A percentile compares a stretch with the other conserved stretches of the same genome.
These are phyloP conservation scores for Solanum hybrid DNA, from an alignment of 305 asterid genomes.

Conservation along the genomic window DNA sequence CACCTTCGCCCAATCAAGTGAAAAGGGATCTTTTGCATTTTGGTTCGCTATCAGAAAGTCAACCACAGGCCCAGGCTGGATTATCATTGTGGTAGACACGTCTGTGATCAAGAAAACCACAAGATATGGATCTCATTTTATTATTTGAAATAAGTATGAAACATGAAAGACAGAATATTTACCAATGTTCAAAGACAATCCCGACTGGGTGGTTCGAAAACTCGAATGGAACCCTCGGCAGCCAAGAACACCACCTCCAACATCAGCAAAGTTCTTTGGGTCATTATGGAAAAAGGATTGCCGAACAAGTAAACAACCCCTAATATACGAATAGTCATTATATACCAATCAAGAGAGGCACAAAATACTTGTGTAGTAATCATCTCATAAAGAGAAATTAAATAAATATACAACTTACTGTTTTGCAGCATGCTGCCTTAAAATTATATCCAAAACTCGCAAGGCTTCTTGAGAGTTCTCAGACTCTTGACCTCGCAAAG, in stretches of 20 bases:
- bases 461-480: slow-evolving; percentile 30
- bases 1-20: slow-evolving; percentile 54
- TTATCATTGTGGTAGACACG: slow-evolving; percentile 37
- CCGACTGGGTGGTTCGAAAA: slow-evolving; percentile 43
- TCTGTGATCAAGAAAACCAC: slow-evolving; percentile 9
- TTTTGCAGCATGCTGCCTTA: slow-evolving; percentile 41
- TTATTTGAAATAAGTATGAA: background rate
- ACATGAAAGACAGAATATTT: background rate
- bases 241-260: slow-evolving; percentile 54
- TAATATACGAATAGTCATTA: slow-evolving; percentile 5
- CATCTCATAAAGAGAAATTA: background rate
- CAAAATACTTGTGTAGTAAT: background rate
- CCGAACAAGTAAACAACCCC: slow-evolving; percentile 51
- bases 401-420: slow-evolving; percentile 15
- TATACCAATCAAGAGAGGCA: background rate
- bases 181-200: slow-evolving; percentile 54
- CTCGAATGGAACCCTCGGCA: slow-evolving; percentile 51
- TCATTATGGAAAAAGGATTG: slow-evolving; percentile 37
- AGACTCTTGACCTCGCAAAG: slow-evolving; percentile 22
- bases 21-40: slow-evolving; percentile 39
- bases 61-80: slow-evolving; percentile 49
- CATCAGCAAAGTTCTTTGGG: slow-evolving; percentile 28
- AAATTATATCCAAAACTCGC: slow-evolving; percentile 37
- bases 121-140: background rate
- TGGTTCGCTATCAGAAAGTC: slow-evolving; percentile 45